Conservation (phyloP, 2,329 filamentous ascomycete species). For the Neofusicoccum umdonicola region DNA sequence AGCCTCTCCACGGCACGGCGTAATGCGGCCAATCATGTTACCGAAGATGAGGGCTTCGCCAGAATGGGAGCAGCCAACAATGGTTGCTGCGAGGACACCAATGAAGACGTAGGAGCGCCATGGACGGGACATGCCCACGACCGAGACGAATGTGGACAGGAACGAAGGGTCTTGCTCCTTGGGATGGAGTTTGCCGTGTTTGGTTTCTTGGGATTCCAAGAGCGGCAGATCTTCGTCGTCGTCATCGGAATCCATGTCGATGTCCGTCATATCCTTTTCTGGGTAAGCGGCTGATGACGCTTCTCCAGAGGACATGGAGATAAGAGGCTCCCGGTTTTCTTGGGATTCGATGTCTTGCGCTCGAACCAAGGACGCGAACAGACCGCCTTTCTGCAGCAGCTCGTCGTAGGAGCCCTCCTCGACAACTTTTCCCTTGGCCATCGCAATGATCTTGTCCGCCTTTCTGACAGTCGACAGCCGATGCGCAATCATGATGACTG, state of each 20-base stretch:
- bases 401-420: slow-evolving; percentile 37
- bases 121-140: slow-evolving; percentile 31
- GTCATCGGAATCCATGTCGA: slow-evolving; percentile 27
- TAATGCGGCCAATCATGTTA: slow-evolving; percentile 56
- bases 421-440: slow-evolving; percentile 37
- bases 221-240: slow-evolving; percentile 17
- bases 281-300: slow-evolving; percentile 10
- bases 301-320: slow-evolving; percentile 4
- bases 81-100: slow-evolving; percentile 50
- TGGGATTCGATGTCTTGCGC: neutral
- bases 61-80: slow-evolving; percentile 59
- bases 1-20: slow-evolving; percentile 50
- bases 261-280: slow-evolving; percentile 25
- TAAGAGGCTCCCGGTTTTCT: too few relatives aligned
- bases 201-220: slow-evolving; percentile 33
- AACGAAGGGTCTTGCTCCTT: slow-evolving; percentile 21
- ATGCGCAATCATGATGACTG: slow-evolving; percentile 40
- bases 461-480: slow-evolving; percentile 36
- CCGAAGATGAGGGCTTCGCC: slow-evolving; percentile 62
- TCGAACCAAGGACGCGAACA: slow-evolving; percentile 51
- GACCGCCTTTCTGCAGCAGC: slow-evolving; percentile 35
- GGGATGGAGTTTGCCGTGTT: neutral
- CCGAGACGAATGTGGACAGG: neutral
- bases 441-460: slow-evolving; percentile 39
- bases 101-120: slow-evolving; percentile 46